Evolutionary conservation across 2,329 filamentous ascomycete species (phyloP).

Genomic region (Aspergillus cejpii): DNA sequence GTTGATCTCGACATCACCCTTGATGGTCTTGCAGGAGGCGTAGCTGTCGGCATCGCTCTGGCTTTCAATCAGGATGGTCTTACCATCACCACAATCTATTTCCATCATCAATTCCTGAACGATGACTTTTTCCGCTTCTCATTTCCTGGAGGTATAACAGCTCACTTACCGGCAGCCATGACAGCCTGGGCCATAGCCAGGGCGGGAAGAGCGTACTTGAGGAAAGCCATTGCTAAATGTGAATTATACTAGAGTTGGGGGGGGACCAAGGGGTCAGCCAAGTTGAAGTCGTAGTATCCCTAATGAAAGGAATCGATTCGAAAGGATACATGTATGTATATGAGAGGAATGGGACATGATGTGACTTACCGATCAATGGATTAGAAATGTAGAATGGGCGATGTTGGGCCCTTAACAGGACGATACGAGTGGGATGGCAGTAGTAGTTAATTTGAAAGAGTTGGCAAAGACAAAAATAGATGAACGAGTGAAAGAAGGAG

Average conservation of each 20-base stretch:
- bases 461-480: constrained; percentile 14
- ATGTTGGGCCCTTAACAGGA: constrained; percentile 10
- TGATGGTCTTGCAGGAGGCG: constrained; percentile 59
- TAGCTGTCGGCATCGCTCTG: constrained; percentile 58
- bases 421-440: constrained; percentile 7
- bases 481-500: constrained; percentile 33
- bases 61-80: constrained; percentile 50
- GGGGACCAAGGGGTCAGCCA: neutral
- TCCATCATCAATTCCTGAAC: constrained; percentile 5
- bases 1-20: constrained; percentile 62
- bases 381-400: constrained; percentile 8
- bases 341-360: neutral
- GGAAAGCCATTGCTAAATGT: constrained; percentile 43
- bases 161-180: constrained; percentile 40
- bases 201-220: constrained; percentile 51
- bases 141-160: neutral
- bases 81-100: constrained; percentile 19
- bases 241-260: constrained; percentile 3
- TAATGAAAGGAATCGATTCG: too few relatives aligned
- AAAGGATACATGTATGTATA: neutral
- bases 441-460: constrained; percentile 7
- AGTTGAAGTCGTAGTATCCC: too few relatives aligned
- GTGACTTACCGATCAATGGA: constrained; percentile 12
- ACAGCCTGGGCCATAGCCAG: constrained; percentile 50
- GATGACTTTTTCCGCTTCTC: neutral